A percentile compares a stretch with the other conserved stretches of the same genome.
Evolutionary conservation across 1,284 basidiomycete species (phyloP).

Genomic region (Marasmius fiardii): DNA sequence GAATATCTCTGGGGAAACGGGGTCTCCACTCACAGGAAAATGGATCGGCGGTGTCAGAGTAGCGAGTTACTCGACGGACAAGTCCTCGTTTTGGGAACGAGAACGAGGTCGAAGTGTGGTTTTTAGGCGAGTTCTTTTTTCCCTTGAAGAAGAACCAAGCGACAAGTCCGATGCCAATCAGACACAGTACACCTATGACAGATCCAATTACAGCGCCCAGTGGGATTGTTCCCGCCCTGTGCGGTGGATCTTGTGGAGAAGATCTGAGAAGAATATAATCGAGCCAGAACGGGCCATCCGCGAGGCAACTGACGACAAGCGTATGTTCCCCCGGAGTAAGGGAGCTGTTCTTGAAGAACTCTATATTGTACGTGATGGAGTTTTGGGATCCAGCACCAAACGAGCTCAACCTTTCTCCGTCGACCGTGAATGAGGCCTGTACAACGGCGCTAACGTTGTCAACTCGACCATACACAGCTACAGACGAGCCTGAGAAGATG

Average conservation of each 20-base stretch:
- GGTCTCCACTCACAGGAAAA: not conserved
- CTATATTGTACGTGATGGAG: constrained; percentile 17
- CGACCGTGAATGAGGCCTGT: constrained; percentile 20
- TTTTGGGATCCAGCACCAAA: constrained; percentile 17
- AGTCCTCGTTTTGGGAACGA: not conserved
- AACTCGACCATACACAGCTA: constrained; percentile 20
- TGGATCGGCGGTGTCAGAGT: not conserved
- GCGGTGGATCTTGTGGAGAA: not conserved
- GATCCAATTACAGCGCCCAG: constrained; percentile 11
- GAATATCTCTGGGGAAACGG: not conserved
- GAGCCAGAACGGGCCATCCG: constrained; percentile 17
- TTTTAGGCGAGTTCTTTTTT: not conserved
- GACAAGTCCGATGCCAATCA: not conserved
- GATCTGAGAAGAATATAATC: constrained; percentile 22
- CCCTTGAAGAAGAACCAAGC: not conserved
- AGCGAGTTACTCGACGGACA: not conserved
- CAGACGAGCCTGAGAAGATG: constrained; percentile 15
- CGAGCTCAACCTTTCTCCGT: constrained; percentile 15
- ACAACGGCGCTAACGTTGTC: constrained; percentile 15
- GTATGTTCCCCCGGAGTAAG: constrained; percentile 18
- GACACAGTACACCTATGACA: constrained; percentile 9
- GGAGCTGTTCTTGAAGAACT: constrained; percentile 16
- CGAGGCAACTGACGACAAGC: constrained; percentile 17
- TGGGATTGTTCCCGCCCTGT: constrained; percentile 3
- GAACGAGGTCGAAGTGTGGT: not conserved